Percentiles rank a stretch among this genome's conserved stretches.
These are phyloP conservation scores for Eutrema japonicum DNA, from an alignment of 345 rosid genomes.

Conservation along the genomic window DNA sequence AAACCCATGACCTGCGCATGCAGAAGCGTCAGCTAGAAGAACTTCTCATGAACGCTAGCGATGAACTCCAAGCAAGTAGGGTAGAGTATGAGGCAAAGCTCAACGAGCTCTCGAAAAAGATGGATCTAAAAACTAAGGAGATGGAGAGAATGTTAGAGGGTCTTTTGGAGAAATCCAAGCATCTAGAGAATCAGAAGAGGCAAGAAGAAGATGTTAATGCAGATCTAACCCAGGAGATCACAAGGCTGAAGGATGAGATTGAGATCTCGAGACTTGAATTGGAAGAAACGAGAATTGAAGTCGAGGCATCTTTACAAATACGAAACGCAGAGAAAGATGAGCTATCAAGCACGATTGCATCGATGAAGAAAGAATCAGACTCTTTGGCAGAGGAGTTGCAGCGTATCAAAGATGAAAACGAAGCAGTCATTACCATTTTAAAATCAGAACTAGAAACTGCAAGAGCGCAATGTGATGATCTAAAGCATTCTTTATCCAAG, in stretches of 20 bases:
- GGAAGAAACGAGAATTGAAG: conserved; percentile 38
- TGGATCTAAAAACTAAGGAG: conserved; percentile 48
- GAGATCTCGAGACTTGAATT: conserved; percentile 43
- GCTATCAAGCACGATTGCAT: conserved; percentile 44
- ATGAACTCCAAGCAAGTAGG: conserved; percentile 52
- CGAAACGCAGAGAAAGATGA: conserved; percentile 56
- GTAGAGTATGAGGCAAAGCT: conserved; percentile 51
- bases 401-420: conserved; percentile 58
- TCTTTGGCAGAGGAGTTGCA: conserved; percentile 53
- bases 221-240: conserved; percentile 47
- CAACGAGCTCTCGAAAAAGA: conserved; percentile 49
- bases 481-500: conserved; percentile 52
- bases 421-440: conserved; percentile 46
- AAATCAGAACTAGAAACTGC: conserved; percentile 57
- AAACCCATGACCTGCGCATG: conserved; percentile 61
- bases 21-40: conserved; percentile 67
- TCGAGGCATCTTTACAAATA: conserved; percentile 44
- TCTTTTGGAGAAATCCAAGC: conserved; percentile 52
- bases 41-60: conserved; percentile 68
- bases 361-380: conserved; percentile 56
- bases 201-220: conserved; percentile 54
- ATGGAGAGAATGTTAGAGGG: conserved; percentile 52
- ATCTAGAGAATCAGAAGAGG: conserved; percentile 56
- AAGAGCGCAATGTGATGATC: conserved; percentile 51
- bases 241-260: conserved; percentile 52